These are phyloP conservation scores for Panicum virgatum DNA, from an alignment of 202 grass and related monocot species.

Conservation along the genomic window DNA sequence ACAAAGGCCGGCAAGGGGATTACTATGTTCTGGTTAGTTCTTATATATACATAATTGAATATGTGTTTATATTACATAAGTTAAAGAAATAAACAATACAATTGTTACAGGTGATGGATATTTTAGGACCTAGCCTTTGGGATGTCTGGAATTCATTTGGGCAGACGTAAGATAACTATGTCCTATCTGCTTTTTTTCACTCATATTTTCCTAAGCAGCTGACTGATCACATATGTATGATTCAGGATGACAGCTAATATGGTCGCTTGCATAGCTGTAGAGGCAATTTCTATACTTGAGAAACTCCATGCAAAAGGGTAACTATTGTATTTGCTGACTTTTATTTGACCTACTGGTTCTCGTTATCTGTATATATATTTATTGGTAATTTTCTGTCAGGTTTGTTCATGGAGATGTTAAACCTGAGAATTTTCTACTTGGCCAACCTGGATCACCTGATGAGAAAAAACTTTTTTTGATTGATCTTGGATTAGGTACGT, in stretches of 20 bases:
- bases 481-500: constrained; percentile 96
- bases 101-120: constrained; percentile 93
- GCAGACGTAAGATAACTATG: constrained; percentile 70
- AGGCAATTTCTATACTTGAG: constrained; percentile 95
- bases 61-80: background rate
- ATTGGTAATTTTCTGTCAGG: constrained; percentile 45
- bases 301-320: constrained; percentile 91
- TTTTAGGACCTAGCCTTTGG: constrained; percentile 97
- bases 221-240: constrained; percentile 31
- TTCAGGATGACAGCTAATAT: constrained; percentile 88
- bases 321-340: constrained; percentile 7
- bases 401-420: constrained; percentile 99
- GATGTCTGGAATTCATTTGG: constrained; percentile 98
- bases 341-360: constrained; percentile 22
- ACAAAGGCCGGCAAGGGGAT: constrained; percentile 96
- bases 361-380: constrained; percentile 17
- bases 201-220: constrained; percentile 14
- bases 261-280: constrained; percentile 94
- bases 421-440: constrained; percentile 97
- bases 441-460: constrained; percentile 86
- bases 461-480: constrained; percentile 96
- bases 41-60: constrained; percentile 6
- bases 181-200: constrained; percentile 26
- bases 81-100: background rate
- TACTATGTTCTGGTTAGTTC: constrained; percentile 88